These are phyloP conservation scores for Exutisphaerella laricina DNA, from an alignment of 2,329 filamentous ascomycete species.

Conservation along the genomic window DNA sequence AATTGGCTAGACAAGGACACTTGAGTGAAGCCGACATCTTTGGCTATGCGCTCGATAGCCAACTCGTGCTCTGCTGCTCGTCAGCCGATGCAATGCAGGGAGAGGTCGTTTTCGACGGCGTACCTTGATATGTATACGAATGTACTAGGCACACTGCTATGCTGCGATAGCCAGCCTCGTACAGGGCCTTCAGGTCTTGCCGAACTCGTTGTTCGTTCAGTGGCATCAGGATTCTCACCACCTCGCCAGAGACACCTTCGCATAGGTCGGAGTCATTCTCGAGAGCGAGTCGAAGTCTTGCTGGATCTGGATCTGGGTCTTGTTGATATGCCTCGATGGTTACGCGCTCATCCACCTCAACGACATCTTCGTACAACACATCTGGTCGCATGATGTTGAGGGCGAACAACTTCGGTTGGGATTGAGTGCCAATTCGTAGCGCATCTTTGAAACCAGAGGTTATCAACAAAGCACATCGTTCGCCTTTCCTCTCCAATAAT, in stretches of 20 bases:
- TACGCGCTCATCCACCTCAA: conserved; percentile 84
- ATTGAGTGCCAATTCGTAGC: conserved; percentile 80
- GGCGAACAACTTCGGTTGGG: conserved; percentile 80
- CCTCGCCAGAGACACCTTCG: conserved; percentile 65
- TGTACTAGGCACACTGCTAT: conserved; percentile 86
- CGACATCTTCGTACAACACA: conserved; percentile 70
- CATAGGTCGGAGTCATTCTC: no score
- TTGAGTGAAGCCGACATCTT: conserved; percentile 71
- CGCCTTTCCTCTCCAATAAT: conserved; percentile 78
- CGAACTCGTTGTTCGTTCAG: conserved; percentile 50
- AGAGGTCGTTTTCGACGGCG: no score
- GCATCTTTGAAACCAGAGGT: conserved; percentile 82
- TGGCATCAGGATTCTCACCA: conserved; percentile 60
- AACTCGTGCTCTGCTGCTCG: conserved; percentile 70
- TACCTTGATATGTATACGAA: conserved; percentile 82
- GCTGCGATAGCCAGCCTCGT: conserved; percentile 63
- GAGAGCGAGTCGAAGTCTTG: conserved; percentile 54
- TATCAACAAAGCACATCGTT: conserved; percentile 75
- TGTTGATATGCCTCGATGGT: conserved; percentile 77
- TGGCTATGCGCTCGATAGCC: conserved; percentile 65
- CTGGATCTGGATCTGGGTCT: conserved; percentile 51
- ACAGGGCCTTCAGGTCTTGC: conserved; percentile 60
- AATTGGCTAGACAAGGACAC: conserved; percentile 71
- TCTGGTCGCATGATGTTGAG: conserved; percentile 77
- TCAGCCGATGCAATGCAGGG: no score